These are phyloP conservation scores for Linnemannia elongata DNA, from an alignment of 192 early-diverging fungal genomes.

Conservation along the genomic window DNA sequence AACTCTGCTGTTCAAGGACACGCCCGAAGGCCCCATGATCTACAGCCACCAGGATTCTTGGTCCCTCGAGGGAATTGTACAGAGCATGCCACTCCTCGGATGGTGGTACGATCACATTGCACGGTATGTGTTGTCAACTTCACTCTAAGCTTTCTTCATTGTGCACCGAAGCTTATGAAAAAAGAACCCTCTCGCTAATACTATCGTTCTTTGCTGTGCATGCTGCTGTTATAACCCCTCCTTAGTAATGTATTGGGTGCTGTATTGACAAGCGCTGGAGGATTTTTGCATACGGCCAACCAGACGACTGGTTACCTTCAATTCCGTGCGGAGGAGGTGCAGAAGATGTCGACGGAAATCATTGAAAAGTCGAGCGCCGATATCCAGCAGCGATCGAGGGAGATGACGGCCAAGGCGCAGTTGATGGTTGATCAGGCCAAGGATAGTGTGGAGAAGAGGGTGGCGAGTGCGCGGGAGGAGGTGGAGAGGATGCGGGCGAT, in stretches of 20 bases:
- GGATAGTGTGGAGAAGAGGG: conserved; percentile 41
- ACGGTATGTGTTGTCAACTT: conserved; percentile 20
- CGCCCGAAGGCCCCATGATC: conserved; percentile 62
- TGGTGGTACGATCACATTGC: conserved; percentile 72
- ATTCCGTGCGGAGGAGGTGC: conserved; percentile 52
- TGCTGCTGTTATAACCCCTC: not conserved
- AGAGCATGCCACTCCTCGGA: conserved; percentile 66
- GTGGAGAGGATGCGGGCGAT: conserved; percentile 41
- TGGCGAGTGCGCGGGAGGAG: conserved; percentile 43
- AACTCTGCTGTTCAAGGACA: conserved; percentile 64
- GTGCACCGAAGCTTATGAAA: not conserved
- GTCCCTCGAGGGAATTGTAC: conserved; percentile 69
- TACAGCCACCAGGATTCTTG: conserved; percentile 70
- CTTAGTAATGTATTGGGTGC: conserved; percentile 59
- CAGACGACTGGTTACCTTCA: conserved; percentile 50
- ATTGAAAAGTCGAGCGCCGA: conserved; percentile 51
- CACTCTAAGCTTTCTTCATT: not conserved
- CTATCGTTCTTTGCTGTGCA: not conserved
- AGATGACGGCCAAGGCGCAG: conserved; percentile 54
- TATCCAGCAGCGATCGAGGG: conserved; percentile 39
- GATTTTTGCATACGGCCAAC: conserved; percentile 64
- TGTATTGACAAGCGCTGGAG: conserved; percentile 62
- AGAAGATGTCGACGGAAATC: conserved; percentile 49
- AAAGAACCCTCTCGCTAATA: not conserved
- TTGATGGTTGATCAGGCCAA: conserved; percentile 50